phyloP scores from a whole-genome alignment of 768 basidiomycete genomes.

The Termitomyces sp. region DNA sequence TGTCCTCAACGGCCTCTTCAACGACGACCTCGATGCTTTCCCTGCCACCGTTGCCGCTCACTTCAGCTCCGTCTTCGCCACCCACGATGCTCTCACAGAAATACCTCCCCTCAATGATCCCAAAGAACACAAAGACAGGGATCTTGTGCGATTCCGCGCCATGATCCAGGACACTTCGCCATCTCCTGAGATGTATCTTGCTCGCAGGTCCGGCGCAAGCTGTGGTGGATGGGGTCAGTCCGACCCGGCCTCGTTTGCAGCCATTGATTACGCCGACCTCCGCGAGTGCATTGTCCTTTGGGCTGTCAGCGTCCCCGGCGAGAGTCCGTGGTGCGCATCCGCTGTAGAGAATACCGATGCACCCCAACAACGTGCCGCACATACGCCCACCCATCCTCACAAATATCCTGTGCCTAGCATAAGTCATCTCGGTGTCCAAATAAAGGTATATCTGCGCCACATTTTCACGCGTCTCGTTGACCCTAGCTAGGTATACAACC shows the following conservation, averaged over 20 bases:
- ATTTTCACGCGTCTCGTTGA: not conserved
- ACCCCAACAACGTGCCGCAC: not conserved
- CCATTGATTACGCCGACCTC: conserved; percentile 45
- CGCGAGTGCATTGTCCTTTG: conserved; percentile 62
- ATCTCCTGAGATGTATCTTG: conserved; percentile 69
- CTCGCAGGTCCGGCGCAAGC: conserved; percentile 31
- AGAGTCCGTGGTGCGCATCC: conserved; percentile 50
- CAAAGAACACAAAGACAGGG: conserved; percentile 40
- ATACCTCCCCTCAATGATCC: conserved; percentile 56
- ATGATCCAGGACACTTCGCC: conserved; percentile 83
- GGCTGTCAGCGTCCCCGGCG: conserved; percentile 71
- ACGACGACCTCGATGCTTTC: conserved; percentile 29
- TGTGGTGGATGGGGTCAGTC: conserved; percentile 77
- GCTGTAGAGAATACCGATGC: conserved; percentile 5
- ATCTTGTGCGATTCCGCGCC: conserved; percentile 66
- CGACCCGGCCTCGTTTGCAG: conserved; percentile 19
- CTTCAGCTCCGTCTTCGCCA: conserved; percentile 40
- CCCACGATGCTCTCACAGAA: conserved; percentile 38
- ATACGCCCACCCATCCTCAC: conserved; percentile 32
- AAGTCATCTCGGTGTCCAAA: conserved; percentile 63
- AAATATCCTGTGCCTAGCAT: conserved; percentile 58
- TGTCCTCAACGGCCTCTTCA: conserved; percentile 46
- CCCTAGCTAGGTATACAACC: conserved; percentile 52
- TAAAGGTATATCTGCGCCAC: conserved; percentile 46
- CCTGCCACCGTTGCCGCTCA: conserved; percentile 38